Evolutionary conservation across 257 asterid genomes (phyloP), one percentile per base, ranked within the genome.

Genomic region (Fraxinus americana): DNA sequence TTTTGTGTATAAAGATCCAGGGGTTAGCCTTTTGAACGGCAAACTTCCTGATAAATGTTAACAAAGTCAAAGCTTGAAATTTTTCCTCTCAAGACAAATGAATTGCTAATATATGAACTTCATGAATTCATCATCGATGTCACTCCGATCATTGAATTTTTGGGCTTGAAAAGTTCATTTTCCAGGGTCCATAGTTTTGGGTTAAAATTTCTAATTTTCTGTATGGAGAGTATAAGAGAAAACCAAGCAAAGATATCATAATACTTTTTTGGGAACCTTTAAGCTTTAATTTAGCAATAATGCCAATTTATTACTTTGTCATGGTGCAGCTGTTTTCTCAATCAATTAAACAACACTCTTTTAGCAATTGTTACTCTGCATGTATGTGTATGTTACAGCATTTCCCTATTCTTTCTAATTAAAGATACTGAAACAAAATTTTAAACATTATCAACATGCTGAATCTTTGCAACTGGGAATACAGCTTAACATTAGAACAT

Each of bases 391-490:
- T 63, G 69, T 25, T 25, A 63, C 35, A 4, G 17, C 69, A 63
- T 63, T 63, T 25, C 17, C 35, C 7, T 23, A 13, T 27, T 23
- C 68, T 8, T 63, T 63, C 35, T 63, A 25, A 32, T 63, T 25
- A 25, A 16, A 25, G 19, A 25, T n/a, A 63, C 2, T 63, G 69
- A 27, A 23, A 9, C 3, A 63, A 59, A 21, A 21, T 59, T 59
- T 3, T 59, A 59, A 63, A 25, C 34, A 63, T 10, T 63, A 63
- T 23, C 17, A 25, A 63, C 5, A 63, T 63, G 69, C 69, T 23
- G 69, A 63, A 63, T 63, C 69, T 63, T 25, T 63, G 69, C 69
- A 63, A 63, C 36, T 63, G 16, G 69, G 69, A 63, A 63, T n/a
- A 27, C 19, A 63, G 36, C 67, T 59, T 21, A 63, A 9, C 69